Conservation (phyloP, 225 moss, liverwort and hornwort genomes). For the Marchantia polymorpha region DNA sequence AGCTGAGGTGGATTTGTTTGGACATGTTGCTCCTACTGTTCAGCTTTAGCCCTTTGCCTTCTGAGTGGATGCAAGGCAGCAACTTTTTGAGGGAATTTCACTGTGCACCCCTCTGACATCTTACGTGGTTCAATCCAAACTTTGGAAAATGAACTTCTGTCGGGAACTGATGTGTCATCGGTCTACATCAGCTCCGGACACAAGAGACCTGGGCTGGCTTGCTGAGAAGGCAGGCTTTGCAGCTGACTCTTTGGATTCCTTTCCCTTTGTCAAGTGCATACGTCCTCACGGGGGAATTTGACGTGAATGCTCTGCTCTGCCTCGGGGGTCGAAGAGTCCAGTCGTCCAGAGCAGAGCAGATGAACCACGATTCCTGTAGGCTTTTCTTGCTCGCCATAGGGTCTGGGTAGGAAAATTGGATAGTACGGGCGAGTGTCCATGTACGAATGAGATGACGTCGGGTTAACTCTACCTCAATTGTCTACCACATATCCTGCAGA, state of each 20-base stretch:
- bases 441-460: too few relatives aligned
- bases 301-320: too few relatives aligned
- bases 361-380: too few relatives aligned
- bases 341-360: too few relatives aligned
- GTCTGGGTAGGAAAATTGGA: too few relatives aligned
- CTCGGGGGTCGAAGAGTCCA: too few relatives aligned
- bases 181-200: neutral
- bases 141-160: neutral
- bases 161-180: neutral
- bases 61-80: neutral
- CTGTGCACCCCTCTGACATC: neutral
- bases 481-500: too few relatives aligned
- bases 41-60: neutral
- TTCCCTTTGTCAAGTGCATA: neutral
- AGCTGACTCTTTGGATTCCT: neutral
- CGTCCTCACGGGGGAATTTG: too few relatives aligned
- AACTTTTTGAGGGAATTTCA: neutral
- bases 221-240: neutral
- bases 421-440: too few relatives aligned
- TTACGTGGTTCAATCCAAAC: neutral
- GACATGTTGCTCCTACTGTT: neutral
- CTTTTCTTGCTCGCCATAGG: too few relatives aligned
- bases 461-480: too few relatives aligned
- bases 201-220: neutral
- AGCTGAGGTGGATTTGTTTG: neutral